phyloP scores from a whole-genome alignment of 2,329 filamentous ascomycete species.

The Chaetomium globosum region DNA sequence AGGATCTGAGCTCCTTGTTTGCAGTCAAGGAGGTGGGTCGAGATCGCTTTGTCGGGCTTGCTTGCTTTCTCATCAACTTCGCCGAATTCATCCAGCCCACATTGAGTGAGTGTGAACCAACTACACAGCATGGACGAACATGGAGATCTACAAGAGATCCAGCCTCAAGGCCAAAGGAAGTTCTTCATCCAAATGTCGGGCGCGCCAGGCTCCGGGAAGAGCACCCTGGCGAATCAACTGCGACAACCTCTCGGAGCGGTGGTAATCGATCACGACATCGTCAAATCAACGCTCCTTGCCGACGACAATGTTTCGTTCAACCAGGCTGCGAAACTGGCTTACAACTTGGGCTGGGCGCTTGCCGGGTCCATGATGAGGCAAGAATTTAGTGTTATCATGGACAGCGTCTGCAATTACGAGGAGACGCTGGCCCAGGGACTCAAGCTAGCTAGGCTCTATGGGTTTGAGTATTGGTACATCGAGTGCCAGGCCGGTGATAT shows the following conservation, averaged over 20 bases:
- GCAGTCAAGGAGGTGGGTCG: neutral
- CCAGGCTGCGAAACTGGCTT: slow-evolving; percentile 1
- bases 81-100: neutral
- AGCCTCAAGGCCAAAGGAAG: neutral
- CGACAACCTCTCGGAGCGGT: neutral
- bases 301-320: neutral
- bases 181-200: slow-evolving; percentile 2
- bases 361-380: neutral
- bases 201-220: slow-evolving; percentile 1
- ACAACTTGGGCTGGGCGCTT: neutral
- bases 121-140: neutral
- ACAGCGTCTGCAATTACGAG: neutral
- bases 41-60: neutral
- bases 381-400: neutral
- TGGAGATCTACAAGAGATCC: neutral
- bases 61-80: neutral
- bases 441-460: neutral
- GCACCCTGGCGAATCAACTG: neutral
- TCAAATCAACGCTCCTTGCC: slow-evolving; percentile 3
- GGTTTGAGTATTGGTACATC: slow-evolving; percentile 1
- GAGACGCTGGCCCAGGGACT: neutral
- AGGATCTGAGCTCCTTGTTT: neutral
- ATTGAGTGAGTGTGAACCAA: neutral
- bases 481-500: neutral
- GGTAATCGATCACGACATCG: slow-evolving; percentile 1